phyloP scores from a whole-genome alignment of 768 basidiomycete species.

The Lentinula edodes region DNA sequence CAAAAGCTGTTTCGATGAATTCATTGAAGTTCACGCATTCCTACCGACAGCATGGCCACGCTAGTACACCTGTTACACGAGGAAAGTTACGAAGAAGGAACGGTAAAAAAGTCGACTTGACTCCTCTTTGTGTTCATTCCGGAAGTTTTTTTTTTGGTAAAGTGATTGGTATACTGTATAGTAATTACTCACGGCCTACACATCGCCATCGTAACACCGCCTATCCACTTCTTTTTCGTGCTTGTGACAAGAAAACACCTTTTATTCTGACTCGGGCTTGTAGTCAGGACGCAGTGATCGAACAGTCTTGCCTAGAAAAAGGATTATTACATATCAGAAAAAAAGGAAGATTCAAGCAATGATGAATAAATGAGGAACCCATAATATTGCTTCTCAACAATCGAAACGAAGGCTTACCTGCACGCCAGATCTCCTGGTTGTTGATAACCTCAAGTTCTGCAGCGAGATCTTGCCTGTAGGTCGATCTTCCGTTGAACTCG shows the following conservation, averaged over 20 bases:
- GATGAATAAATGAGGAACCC: background rate
- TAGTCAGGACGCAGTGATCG: slow-evolving; percentile 84
- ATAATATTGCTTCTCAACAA: background rate
- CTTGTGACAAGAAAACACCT: background rate
- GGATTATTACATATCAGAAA: background rate
- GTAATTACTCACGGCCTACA: background rate
- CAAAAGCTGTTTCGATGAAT: no score
- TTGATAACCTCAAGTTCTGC: slow-evolving; percentile 93
- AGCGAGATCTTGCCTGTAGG: slow-evolving; percentile 90
- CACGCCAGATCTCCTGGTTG: slow-evolving; percentile 98
- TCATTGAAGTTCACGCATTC: no score
- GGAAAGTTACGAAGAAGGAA: background rate
- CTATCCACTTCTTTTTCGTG: no score
- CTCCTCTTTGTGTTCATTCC: background rate
- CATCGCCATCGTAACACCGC: background rate
- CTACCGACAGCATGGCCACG: no score
- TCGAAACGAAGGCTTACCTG: slow-evolving; percentile 45
- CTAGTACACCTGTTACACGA: no score
- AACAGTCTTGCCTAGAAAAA: slow-evolving; percentile 73
- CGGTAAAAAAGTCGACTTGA: background rate
- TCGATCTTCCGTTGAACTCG: slow-evolving; percentile 89
- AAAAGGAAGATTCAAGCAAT: background rate
- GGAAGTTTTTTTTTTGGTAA: background rate
- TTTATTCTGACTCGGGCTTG: slow-evolving; percentile 63
- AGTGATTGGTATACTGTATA: background rate